Evolutionary conservation across 768 basidiomycete genomes (phyloP).

Genomic region (Cyathus striatus): DNA sequence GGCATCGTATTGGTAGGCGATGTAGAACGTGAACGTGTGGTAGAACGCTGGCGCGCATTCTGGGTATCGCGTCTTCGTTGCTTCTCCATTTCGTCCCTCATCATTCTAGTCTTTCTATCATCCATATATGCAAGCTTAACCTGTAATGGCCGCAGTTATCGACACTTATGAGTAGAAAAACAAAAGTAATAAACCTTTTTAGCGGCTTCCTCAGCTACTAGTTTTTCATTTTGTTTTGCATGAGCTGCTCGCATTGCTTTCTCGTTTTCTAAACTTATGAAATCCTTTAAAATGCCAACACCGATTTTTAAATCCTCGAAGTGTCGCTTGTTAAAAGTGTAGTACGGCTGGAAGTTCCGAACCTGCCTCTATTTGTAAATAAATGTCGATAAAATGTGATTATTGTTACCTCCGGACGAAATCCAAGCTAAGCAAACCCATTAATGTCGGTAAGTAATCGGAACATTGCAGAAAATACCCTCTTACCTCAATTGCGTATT

Average conservation of each 20-base stretch:
- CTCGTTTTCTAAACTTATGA: slow-evolving; percentile 45
- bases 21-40: slow-evolving; percentile 6
- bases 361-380: slow-evolving; percentile 36
- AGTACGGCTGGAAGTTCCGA: slow-evolving; percentile 67
- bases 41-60: slow-evolving; percentile 12
- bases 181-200: slow-evolving; percentile 39
- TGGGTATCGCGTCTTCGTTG: slow-evolving; percentile 34
- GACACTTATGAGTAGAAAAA: background rate
- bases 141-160: slow-evolving; percentile 25
- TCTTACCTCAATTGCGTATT: slow-evolving; percentile 76
- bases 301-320: slow-evolving; percentile 59
- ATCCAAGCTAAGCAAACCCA: slow-evolving; percentile 74
- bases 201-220: slow-evolving; percentile 44
- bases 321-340: slow-evolving; percentile 50
- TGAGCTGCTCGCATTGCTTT: slow-evolving; percentile 43
- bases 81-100: slow-evolving; percentile 56
- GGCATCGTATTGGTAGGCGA: slow-evolving; percentile 24
- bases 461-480: slow-evolving; percentile 4
- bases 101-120: slow-evolving; percentile 57
- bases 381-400: background rate
- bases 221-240: slow-evolving; percentile 55
- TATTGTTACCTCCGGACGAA: slow-evolving; percentile 54
- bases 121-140: slow-evolving; percentile 79
- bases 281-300: slow-evolving; percentile 59
- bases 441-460: slow-evolving; percentile 8